A percentile compares a stretch with the other conserved stretches of the same genome.
phyloP scores from a whole-genome alignment of 2,329 filamentous ascomycete genomes.

The Lachnellula willkommii region DNA sequence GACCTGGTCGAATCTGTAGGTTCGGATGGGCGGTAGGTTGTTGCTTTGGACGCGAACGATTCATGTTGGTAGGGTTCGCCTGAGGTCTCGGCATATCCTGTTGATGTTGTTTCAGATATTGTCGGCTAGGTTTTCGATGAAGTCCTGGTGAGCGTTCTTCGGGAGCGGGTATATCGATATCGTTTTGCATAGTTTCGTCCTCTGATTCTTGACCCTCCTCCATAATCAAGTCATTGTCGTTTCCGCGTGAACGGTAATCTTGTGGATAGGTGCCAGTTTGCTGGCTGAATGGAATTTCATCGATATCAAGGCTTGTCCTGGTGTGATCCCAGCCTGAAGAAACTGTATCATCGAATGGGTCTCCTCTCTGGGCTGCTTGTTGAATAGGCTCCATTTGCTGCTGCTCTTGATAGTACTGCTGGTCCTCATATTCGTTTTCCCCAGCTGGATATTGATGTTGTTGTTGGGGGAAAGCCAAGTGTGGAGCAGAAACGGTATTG shows the following conservation, averaged over 20 bases:
- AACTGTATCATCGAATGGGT: not conserved
- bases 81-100: not conserved
- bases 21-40: not conserved
- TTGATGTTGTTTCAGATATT: not conserved
- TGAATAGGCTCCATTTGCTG: not conserved
- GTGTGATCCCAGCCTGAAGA: not conserved
- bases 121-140: not conserved
- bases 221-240: not conserved
- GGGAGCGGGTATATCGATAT: not conserved
- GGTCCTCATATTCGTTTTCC: not conserved
- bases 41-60: not conserved
- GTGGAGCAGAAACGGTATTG: too few species aligned
- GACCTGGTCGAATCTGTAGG: not conserved
- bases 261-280: not conserved
- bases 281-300: not conserved
- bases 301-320: not conserved
- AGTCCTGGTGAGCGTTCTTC: not conserved
- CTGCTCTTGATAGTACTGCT: not conserved
- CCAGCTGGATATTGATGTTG: not conserved
- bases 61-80: not conserved
- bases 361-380: not conserved
- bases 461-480: too few species aligned
- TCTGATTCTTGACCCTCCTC: not conserved
- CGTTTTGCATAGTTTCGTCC: not conserved
- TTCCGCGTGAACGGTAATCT: not conserved